A percentile compares a stretch with the other conserved stretches of the same genome.
Conservation (phyloP, 2,329 filamentous ascomycete species). For the Neofusicoccum kwambonambiense region DNA sequence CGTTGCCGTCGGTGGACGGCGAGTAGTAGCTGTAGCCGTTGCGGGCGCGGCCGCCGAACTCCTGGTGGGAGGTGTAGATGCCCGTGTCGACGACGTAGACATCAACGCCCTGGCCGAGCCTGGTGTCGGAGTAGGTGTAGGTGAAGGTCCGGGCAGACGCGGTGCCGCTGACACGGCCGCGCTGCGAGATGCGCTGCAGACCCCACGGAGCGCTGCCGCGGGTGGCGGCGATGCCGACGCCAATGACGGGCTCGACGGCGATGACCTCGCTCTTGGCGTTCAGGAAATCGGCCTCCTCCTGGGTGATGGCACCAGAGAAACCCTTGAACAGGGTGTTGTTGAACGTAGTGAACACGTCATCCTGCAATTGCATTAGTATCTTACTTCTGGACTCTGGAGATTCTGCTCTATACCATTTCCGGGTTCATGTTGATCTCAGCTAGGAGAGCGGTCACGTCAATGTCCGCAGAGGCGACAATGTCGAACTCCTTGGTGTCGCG, state of each 20-base stretch:
- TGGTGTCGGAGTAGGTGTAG: constrained; percentile 13
- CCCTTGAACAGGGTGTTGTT: constrained; percentile 17
- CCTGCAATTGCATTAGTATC: background rate
- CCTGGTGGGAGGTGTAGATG: constrained; percentile 54
- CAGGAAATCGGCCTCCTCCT: background rate
- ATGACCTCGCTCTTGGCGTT: background rate
- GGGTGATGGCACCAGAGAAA: constrained; percentile 1
- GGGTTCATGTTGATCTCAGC: background rate
- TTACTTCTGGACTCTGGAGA: no score
- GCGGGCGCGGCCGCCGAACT: constrained; percentile 32
- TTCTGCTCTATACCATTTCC: background rate
- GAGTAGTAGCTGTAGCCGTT: constrained; percentile 21
- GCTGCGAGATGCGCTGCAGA: constrained; percentile 30
- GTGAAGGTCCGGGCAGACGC: background rate
- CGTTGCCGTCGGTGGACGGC: constrained; percentile 1
- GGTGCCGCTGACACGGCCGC: background rate
- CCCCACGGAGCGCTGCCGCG: constrained; percentile 27
- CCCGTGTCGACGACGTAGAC: constrained; percentile 67
- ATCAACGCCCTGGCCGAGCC: constrained; percentile 38
- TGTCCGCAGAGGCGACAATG: background rate
- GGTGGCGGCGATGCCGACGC: background rate
- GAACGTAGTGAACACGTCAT: constrained; percentile 4
- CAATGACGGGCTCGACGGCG: background rate
- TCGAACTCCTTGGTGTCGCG: constrained; percentile 11
- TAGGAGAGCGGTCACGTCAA: background rate